Evolutionary conservation across 83 land plant species (phyloP).

Genomic region (Diphasiastrum complanatum): DNA sequence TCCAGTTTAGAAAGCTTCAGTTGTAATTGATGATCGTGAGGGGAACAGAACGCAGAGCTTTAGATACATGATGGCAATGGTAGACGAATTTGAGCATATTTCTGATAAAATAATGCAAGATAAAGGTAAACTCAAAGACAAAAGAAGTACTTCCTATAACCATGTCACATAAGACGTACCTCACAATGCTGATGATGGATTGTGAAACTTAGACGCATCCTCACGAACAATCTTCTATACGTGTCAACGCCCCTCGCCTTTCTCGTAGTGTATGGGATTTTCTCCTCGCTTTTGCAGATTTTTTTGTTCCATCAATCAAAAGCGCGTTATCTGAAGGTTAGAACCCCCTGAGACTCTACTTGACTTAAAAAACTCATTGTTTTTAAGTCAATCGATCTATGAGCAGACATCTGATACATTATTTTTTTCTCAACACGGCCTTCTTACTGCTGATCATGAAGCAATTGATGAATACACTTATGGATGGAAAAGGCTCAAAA

Average conservation of each 20-base stretch:
- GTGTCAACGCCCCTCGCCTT: constrained; percentile 81
- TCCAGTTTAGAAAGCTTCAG: constrained; percentile 59
- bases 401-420: constrained; percentile 45
- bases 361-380: constrained; percentile 44
- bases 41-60: constrained; percentile 62
- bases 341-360: constrained; percentile 38
- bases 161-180: constrained; percentile 21
- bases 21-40: constrained; percentile 74
- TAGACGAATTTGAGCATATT: constrained; percentile 31
- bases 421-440: constrained; percentile 59
- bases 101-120: constrained; percentile 5
- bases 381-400: constrained; percentile 47
- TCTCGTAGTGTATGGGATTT: constrained; percentile 92
- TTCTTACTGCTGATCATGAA: constrained; percentile 70
- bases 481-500: constrained; percentile 71
- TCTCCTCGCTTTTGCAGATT: constrained; percentile 73
- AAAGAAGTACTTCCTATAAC: background rate
- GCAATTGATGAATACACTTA: constrained; percentile 60
- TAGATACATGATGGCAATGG: constrained; percentile 61
- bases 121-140: background rate
- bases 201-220: constrained; percentile 49
- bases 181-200: constrained; percentile 86
- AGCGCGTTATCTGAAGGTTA: constrained; percentile 32
- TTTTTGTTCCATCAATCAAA: constrained; percentile 75
- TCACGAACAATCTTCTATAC: constrained; percentile 52